Conservation (phyloP, 2,329 filamentous ascomycete genomes). For the Zymoseptoria brevis region DNA sequence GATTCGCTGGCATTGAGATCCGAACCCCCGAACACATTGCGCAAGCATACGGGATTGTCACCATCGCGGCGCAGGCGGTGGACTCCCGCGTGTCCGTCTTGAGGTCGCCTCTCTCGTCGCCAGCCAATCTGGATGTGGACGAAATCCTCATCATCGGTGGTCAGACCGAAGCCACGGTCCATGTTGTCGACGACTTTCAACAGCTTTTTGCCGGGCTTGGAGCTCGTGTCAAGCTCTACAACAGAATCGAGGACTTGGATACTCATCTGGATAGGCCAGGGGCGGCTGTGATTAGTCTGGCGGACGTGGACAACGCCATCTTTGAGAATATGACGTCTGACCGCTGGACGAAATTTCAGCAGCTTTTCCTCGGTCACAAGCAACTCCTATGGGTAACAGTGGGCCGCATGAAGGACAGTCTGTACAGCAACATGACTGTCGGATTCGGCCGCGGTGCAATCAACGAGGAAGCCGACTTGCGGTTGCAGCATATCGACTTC, state of each 20-base stretch:
- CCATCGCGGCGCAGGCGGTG: background rate
- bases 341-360: background rate
- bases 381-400: background rate
- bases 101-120: background rate
- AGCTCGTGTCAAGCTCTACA: background rate
- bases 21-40: background rate
- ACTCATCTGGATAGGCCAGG: background rate
- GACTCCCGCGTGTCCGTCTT: background rate
- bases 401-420: background rate
- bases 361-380: background rate
- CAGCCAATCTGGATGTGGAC: background rate
- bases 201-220: background rate
- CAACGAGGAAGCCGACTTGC: conserved; percentile 17
- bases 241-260: background rate
- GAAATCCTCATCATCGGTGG: background rate
- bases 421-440: conserved; percentile 13
- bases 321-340: background rate
- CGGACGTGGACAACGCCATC: background rate
- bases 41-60: background rate
- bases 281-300: background rate
- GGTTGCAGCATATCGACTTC: conserved; percentile 21
- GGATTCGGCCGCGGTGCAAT: conserved; percentile 17
- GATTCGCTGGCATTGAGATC: background rate
- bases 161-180: background rate
- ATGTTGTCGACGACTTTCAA: background rate